Evolutionary conservation across 768 basidiomycete species (phyloP).

Genomic region (Floccularia luteovirens): DNA sequence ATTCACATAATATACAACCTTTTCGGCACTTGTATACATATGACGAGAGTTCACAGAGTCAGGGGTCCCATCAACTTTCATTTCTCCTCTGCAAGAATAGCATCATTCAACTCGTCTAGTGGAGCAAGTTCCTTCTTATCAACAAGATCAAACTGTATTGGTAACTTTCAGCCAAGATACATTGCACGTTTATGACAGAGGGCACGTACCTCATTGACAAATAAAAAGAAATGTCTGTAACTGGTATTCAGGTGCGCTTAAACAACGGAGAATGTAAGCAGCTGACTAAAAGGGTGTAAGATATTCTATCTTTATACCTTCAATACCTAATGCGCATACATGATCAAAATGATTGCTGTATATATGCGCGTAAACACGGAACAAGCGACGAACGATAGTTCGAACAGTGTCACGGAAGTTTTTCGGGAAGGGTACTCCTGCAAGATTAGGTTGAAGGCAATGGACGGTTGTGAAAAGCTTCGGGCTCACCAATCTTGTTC

Average conservation of each 20-base stretch:
- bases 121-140: constrained; percentile 96
- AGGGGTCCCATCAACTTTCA: constrained; percentile 26
- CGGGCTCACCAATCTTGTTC: constrained; percentile 75
- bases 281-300: background rate
- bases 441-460: too few species aligned
- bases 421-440: constrained; percentile 86
- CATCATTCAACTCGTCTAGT: constrained; percentile 90
- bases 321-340: constrained; percentile 95
- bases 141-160: constrained; percentile 76
- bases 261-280: background rate
- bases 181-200: background rate
- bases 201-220: constrained; percentile 79
- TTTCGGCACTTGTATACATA: too few species aligned
- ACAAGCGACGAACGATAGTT: constrained; percentile 86
- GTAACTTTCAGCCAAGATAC: constrained; percentile 8
- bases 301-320: constrained; percentile 58
- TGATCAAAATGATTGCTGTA: constrained; percentile 99
- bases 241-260: constrained; percentile 96
- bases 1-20: too few species aligned
- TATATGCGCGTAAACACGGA: constrained; percentile 96
- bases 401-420: constrained; percentile 88
- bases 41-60: too few species aligned
- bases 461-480: background rate
- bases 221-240: constrained; percentile 96
- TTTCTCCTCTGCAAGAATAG: constrained; percentile 64